These are phyloP conservation scores for Clonostachys rhizophaga DNA, from an alignment of 2,329 filamentous ascomycete genomes.

Conservation along the genomic window DNA sequence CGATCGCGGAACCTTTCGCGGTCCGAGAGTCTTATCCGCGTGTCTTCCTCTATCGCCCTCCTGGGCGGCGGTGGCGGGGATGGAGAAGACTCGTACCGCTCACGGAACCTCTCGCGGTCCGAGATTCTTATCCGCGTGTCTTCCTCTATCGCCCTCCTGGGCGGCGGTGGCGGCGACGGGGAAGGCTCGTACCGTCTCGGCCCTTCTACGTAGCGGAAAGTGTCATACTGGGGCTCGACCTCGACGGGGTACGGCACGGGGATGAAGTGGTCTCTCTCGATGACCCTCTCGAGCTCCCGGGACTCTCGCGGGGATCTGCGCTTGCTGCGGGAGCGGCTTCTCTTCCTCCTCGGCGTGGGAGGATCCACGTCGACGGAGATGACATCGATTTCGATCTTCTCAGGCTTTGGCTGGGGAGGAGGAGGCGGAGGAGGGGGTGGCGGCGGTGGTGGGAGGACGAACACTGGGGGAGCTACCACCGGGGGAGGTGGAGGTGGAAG, in stretches of 20 bases:
- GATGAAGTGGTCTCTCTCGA: conserved; percentile 46
- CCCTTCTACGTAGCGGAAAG: conserved; percentile 48
- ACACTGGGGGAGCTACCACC: conserved; percentile 4
- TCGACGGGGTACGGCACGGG: conserved; percentile 34
- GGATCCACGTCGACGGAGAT: conserved; percentile 30
- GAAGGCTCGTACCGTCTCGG: conserved; percentile 21
- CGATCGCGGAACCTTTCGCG: conserved; percentile 2
- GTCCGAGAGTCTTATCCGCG: conserved; percentile 12
- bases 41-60: conserved; percentile 20
- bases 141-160: conserved; percentile 21
- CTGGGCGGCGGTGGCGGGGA: conserved; percentile 23
- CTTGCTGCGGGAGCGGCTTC: conserved; percentile 11
- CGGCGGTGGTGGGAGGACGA: conserved; percentile 2
- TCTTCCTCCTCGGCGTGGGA: conserved; percentile 11
- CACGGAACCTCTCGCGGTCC: conserved; percentile 10
- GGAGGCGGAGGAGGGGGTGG: conserved; percentile 10
- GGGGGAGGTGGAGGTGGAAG: conserved; percentile 12
- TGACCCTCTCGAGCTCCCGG: conserved; percentile 39
- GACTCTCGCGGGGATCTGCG: conserved; percentile 3
- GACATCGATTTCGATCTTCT: conserved; percentile 16
- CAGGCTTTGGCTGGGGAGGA: conserved; percentile 4
- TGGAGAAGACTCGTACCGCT: conserved; percentile 10
- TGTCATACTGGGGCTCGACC: conserved; percentile 30
- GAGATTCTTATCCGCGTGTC: conserved; percentile 12
- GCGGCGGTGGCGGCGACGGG: conserved; percentile 21